Conservation (phyloP, 495 filamentous ascomycete species). For the Podospora anserina region DNA sequence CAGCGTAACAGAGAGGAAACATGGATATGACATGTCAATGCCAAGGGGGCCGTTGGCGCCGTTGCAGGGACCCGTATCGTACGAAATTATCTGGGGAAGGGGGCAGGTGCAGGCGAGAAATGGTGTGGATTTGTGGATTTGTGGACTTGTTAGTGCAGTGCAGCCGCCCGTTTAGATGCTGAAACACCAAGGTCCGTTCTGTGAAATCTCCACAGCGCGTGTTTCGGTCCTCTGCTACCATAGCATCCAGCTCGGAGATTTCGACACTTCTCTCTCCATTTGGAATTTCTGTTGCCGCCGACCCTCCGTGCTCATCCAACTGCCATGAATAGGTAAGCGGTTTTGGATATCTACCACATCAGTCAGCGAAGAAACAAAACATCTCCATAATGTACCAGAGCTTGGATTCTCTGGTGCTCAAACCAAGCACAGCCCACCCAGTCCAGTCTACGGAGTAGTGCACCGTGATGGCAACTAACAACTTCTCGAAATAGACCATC, state of each 20-base stretch:
- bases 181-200: background rate
- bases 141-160: background rate
- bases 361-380: background rate
- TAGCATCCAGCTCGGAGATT: background rate
- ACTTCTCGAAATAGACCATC: constrained; percentile 3
- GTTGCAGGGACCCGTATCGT: constrained; percentile 4
- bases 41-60: constrained; percentile 4
- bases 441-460: background rate
- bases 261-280: background rate
- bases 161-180: constrained; percentile 4
- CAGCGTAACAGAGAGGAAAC: background rate
- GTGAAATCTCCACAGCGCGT: background rate
- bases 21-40: background rate
- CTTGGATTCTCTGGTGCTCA: background rate
- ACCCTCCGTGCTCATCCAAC: background rate
- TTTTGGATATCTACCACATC: too few species aligned
- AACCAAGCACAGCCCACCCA: background rate
- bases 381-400: background rate
- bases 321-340: too few species aligned
- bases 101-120: constrained; percentile 2
- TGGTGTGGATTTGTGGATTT: too few species aligned
- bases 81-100: constrained; percentile 2
- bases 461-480: background rate
- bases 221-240: constrained; percentile 1
- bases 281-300: background rate